These are phyloP conservation scores for Thuja plicata DNA, from an alignment of 83 land plant species.

Conservation along the genomic window DNA sequence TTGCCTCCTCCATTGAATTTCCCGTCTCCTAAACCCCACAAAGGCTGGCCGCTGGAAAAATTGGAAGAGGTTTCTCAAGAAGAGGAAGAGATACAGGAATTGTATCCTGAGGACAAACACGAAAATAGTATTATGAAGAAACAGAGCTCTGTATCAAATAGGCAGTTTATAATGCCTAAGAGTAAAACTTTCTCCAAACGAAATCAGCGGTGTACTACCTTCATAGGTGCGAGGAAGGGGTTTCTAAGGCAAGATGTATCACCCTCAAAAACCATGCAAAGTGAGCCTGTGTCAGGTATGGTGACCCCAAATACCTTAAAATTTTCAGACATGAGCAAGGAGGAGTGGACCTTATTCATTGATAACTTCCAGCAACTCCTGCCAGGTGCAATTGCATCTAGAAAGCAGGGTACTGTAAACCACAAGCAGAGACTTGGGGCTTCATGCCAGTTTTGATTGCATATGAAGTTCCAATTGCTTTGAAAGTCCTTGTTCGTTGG, in stretches of 20 bases:
- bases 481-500: neutral
- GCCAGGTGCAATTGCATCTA: slow-evolving; percentile 22
- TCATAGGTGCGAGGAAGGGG: slow-evolving; percentile 8
- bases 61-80: slow-evolving; percentile 44
- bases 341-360: slow-evolving; percentile 41
- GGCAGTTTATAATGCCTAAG: slow-evolving; percentile 29
- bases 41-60: slow-evolving; percentile 31
- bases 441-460: slow-evolving; percentile 56
- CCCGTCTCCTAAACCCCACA: slow-evolving; percentile 3
- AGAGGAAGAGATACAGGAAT: slow-evolving; percentile 17
- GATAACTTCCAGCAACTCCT: slow-evolving; percentile 47
- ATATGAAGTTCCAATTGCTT: neutral
- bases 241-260: neutral
- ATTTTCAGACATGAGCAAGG: slow-evolving; percentile 47
- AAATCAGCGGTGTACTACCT: slow-evolving; percentile 17
- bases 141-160: neutral
- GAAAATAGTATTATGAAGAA: neutral
- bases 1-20: neutral
- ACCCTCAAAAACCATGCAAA: slow-evolving; percentile 24
- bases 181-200: slow-evolving; percentile 19
- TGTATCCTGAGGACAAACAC: slow-evolving; percentile 12
- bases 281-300: slow-evolving; percentile 35
- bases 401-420: slow-evolving; percentile 8
- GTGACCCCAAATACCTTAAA: slow-evolving; percentile 29
- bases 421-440: slow-evolving; percentile 54